phyloP scores from a whole-genome alignment of 2,329 filamentous ascomycete species.

The Pseudogymnoascus sp. region DNA sequence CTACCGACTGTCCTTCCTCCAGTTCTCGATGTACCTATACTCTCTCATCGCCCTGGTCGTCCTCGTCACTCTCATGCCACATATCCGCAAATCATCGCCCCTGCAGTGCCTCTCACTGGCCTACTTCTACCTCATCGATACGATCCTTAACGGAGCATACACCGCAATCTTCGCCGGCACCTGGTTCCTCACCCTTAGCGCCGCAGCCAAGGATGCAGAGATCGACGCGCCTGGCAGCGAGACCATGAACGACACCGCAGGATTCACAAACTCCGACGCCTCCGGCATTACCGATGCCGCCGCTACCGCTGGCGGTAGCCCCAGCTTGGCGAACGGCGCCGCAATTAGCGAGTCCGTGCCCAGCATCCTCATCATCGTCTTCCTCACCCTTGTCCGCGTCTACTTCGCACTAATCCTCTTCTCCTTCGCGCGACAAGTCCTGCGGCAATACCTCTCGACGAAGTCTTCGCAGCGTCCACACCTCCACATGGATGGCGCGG shows the following conservation, averaged over 20 bases:
- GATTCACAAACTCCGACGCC: constrained; percentile 51
- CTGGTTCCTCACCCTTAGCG: constrained; percentile 70
- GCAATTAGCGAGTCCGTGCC: constrained; percentile 60
- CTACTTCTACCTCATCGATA: constrained; percentile 80
- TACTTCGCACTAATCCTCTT: constrained; percentile 83
- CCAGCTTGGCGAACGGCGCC: constrained; percentile 55
- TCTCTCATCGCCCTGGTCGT: constrained; percentile 63
- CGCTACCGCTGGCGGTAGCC: constrained; percentile 30
- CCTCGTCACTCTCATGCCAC: constrained; percentile 63
- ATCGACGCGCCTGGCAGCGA: constrained; percentile 31
- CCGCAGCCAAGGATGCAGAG: constrained; percentile 31
- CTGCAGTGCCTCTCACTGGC: constrained; percentile 74
- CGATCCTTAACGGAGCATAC: constrained; percentile 71
- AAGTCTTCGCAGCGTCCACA: constrained; percentile 24
- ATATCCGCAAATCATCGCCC: constrained; percentile 70
- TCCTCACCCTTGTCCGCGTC: constrained; percentile 65
- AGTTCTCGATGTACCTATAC: constrained; percentile 89
- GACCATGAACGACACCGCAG: constrained; percentile 51
- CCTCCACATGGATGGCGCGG: constrained; percentile 30
- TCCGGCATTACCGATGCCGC: constrained; percentile 34
- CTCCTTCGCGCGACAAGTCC: constrained; percentile 68
- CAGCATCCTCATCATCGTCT: constrained; percentile 68
- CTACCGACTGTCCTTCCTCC: constrained; percentile 70
- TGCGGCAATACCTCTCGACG: constrained; percentile 58
- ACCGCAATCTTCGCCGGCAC: constrained; percentile 73